Percentiles rank a stretch among this genome's conserved stretches.
Evolutionary conservation across 352 stramenopile species (phyloP).

Genomic region (Thraustochytrium sp.): DNA sequence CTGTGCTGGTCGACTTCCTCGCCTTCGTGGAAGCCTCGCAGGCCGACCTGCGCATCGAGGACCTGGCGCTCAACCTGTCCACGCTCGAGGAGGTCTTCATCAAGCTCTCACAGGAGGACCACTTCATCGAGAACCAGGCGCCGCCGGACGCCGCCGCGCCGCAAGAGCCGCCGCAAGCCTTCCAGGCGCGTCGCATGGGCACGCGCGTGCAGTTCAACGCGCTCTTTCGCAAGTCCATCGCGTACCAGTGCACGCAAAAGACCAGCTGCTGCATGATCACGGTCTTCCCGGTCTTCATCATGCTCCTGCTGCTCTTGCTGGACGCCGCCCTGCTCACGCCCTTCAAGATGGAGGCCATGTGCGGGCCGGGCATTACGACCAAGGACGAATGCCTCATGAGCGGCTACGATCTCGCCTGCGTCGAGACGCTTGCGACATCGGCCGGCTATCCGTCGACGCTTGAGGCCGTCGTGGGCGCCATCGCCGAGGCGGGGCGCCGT

Average conservation of each 20-base stretch:
- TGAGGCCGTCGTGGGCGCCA: neutral
- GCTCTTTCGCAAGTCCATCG: neutral
- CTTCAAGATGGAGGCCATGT: constrained; percentile 9
- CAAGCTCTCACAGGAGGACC: neutral
- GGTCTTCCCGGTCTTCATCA: constrained; percentile 17
- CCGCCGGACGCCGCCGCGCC: neutral
- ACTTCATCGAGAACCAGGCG: neutral
- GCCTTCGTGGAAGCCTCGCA: neutral
- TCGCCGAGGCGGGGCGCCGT: neutral
- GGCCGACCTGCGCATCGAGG: neutral
- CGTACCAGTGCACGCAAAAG: constrained; percentile 14
- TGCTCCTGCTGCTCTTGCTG: neutral
- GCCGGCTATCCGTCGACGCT: neutral
- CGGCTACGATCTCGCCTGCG: constrained; percentile 8
- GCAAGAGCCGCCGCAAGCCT: neutral
- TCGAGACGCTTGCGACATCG: neutral
- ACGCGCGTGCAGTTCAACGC: constrained; percentile 7
- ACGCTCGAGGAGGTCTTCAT: constrained; percentile 36
- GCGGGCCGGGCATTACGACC: neutral
- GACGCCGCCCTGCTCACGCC: neutral
- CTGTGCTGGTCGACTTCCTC: neutral
- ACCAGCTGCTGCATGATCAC: neutral
- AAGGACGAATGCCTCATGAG: neutral
- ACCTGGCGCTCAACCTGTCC: neutral
- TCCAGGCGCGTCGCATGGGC: neutral